Percentiles rank a stretch among this genome's conserved stretches.
Evolutionary conservation across 208 protist species (phyloP).

Genomic region (Leishmania braziliensis): DNA sequence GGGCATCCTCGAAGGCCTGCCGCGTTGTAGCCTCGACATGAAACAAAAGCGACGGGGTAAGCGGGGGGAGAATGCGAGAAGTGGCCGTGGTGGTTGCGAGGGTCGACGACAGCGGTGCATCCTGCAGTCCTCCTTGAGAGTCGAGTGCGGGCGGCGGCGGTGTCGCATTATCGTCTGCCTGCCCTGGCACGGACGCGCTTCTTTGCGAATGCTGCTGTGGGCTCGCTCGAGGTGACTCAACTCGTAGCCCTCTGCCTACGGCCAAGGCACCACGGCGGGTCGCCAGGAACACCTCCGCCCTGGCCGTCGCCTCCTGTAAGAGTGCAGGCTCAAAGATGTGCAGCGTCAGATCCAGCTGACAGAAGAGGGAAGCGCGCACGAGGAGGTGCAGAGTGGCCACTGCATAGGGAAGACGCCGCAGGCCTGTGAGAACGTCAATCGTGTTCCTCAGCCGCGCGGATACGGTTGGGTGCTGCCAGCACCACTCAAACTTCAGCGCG

Average conservation of each 20-base stretch:
- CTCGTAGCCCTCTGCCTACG: not conserved
- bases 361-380: slow-evolving; percentile 59
- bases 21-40: slow-evolving; percentile 55
- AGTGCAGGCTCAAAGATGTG: slow-evolving; percentile 67
- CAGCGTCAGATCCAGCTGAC: slow-evolving; percentile 67
- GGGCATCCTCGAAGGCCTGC: slow-evolving; percentile 51
- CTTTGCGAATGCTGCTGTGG: not conserved
- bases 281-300: slow-evolving; percentile 23
- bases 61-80: slow-evolving; percentile 24
- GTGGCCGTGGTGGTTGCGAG: not conserved
- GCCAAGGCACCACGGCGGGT: not conserved
- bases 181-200: not conserved
- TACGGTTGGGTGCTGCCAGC: slow-evolving; percentile 89
- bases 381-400: slow-evolving; percentile 66
- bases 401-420: slow-evolving; percentile 58
- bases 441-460: slow-evolving; percentile 58
- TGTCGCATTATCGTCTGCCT: not conserved
- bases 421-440: slow-evolving; percentile 31
- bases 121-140: not conserved
- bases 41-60: slow-evolving; percentile 51
- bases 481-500: slow-evolving; percentile 96
- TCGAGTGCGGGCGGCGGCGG: not conserved
- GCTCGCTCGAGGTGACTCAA: not conserved
- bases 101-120: not conserved
- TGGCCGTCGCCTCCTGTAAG: slow-evolving; percentile 38